phyloP scores from a whole-genome alignment of 139 green algal genomes.

The Bryopsis sp. region DNA sequence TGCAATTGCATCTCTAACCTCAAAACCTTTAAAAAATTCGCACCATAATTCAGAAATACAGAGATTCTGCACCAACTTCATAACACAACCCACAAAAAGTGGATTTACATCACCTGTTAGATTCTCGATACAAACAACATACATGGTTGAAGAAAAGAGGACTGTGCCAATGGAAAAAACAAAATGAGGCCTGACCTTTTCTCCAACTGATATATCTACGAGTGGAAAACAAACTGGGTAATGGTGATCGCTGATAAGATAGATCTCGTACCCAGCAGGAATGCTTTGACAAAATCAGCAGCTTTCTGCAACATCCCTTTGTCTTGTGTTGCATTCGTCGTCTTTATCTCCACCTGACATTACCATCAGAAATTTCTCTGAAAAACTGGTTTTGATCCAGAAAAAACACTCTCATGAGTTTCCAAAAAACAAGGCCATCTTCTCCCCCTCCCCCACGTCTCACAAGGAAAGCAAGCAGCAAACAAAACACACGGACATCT shows the following conservation, averaged over 20 bases:
- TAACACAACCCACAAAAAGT: no score
- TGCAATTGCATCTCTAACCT: slow-evolving; percentile 87
- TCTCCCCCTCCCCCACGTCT: no score
- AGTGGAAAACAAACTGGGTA: background rate
- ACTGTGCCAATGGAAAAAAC: no score
- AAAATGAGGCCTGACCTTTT: no score
- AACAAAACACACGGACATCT: no score
- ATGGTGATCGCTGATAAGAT: background rate
- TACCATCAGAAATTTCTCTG: background rate
- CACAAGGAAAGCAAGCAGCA: no score
- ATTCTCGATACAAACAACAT: no score
- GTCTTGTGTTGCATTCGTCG: slow-evolving; percentile 66
- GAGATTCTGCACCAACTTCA: background rate
- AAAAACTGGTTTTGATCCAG: background rate
- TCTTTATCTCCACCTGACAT: slow-evolving; percentile 93
- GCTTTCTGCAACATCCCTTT: slow-evolving; percentile 83
- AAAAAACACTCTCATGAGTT: no score
- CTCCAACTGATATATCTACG: no score
- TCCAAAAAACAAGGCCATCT: no score
- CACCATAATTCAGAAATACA: background rate
- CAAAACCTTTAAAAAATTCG: slow-evolving; percentile 50
- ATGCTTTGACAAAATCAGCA: slow-evolving; percentile 98
- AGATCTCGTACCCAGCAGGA: slow-evolving; percentile 67
- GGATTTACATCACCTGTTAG: no score
- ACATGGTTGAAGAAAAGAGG: no score